Percentiles rank a stretch among this genome's conserved stretches.
phyloP scores from a whole-genome alignment of 1,284 basidiomycete species.

The Gymnopus androsaceus region DNA sequence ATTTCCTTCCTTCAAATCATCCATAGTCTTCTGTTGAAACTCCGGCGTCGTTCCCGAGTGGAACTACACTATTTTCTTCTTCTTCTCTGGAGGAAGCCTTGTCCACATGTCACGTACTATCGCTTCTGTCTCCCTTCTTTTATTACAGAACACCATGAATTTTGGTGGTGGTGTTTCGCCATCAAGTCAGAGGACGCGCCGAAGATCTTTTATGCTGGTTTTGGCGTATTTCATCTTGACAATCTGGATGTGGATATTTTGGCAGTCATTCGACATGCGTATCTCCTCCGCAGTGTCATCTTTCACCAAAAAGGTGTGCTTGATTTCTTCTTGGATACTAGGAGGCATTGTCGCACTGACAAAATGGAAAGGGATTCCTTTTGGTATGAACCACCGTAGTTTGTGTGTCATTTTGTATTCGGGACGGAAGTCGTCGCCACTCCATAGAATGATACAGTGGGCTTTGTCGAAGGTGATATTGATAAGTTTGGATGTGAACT shows the following conservation, averaged over 20 bases:
- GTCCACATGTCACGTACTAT: conserved; percentile 18
- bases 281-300: too few relatives aligned
- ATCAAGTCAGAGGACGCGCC: neutral
- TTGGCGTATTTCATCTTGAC: too few relatives aligned
- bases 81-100: neutral
- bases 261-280: too few relatives aligned
- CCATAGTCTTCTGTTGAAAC: conserved; percentile 20
- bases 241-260: too few relatives aligned
- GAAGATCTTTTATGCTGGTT: too few relatives aligned
- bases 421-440: neutral
- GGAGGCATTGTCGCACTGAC: neutral
- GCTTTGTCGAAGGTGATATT: conserved; percentile 1
- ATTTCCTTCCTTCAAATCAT: conserved; percentile 13
- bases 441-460: neutral
- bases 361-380: neutral
- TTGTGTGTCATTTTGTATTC: conserved; percentile 1
- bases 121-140: conserved; percentile 20
- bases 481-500: neutral
- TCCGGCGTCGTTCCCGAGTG: conserved; percentile 25
- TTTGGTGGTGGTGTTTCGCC: conserved; percentile 13
- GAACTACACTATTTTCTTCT: conserved; percentile 26
- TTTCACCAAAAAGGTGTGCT: too few relatives aligned
- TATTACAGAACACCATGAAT: conserved; percentile 31
- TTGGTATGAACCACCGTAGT: too few relatives aligned
- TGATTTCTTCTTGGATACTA: too few relatives aligned